Percentiles rank a stretch among this genome's conserved stretches.
Conservation (phyloP, 2,329 filamentous ascomycete genomes). For the Pestalotiopsis fici region DNA sequence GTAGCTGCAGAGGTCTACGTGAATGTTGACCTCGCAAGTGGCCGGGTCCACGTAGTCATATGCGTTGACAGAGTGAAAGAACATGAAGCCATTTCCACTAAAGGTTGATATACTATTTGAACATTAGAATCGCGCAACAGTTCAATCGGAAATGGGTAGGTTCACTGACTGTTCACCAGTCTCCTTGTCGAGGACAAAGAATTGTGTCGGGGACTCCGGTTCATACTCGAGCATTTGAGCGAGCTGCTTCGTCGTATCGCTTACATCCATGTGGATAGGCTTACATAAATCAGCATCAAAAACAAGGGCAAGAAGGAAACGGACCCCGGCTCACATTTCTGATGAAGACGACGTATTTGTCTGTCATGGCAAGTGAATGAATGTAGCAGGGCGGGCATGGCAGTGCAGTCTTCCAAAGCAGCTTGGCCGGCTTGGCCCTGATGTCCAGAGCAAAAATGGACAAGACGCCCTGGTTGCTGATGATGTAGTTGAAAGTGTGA, state of each 20-base stretch:
- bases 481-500: constrained; percentile 16
- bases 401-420: constrained; percentile 16
- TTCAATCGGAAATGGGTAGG: background rate
- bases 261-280: constrained; percentile 17
- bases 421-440: constrained; percentile 9
- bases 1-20: constrained; percentile 20
- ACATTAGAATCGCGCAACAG: background rate
- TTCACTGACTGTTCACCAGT: constrained; percentile 13
- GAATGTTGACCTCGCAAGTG: constrained; percentile 11
- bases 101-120: constrained; percentile 11
- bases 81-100: constrained; percentile 14
- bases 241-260: constrained; percentile 17
- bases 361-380: constrained; percentile 17
- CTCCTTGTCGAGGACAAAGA: constrained; percentile 17
- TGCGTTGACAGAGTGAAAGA: constrained; percentile 19
- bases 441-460: constrained; percentile 15
- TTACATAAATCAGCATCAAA: background rate
- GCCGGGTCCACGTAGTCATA: constrained; percentile 17
- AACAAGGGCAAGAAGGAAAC: background rate
- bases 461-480: constrained; percentile 10
- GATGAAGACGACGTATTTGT: constrained; percentile 16
- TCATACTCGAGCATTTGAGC: constrained; percentile 15
- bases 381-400: constrained; percentile 17
- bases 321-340: constrained; percentile 12
- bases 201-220: constrained; percentile 12